Evolutionary conservation across 768 basidiomycete species (phyloP).

Genomic region (Punctularia strigosozonata): DNA sequence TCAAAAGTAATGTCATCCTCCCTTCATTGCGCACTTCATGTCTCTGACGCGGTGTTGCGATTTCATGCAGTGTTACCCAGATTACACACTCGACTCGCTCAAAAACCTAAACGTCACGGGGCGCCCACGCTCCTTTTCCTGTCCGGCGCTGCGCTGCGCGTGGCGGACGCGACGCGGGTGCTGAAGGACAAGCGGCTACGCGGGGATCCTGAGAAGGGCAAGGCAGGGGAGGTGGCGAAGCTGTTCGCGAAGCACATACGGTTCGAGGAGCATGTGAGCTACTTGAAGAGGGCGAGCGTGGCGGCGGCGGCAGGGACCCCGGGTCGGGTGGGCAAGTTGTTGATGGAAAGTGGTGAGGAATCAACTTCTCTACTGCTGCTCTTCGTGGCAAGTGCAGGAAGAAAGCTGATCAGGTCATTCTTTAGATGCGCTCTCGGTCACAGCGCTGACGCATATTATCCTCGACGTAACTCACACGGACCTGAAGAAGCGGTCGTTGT

Average conservation of each 20-base stretch:
- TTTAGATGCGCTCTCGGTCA: conserved; percentile 57
- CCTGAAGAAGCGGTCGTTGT: conserved; percentile 58
- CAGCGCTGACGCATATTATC: conserved; percentile 75
- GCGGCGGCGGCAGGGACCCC: conserved; percentile 89
- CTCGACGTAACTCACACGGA: conserved; percentile 68
- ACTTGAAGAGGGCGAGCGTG: conserved; percentile 77
- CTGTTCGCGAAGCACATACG: conserved; percentile 95
- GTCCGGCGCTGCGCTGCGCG: conserved; percentile 81
- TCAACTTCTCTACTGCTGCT: background rate
- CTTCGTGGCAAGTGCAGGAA: background rate
- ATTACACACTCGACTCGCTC: conserved; percentile 57
- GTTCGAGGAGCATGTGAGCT: conserved; percentile 73
- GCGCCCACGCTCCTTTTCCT: conserved; percentile 81
- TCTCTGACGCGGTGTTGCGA: background rate
- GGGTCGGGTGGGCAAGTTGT: conserved; percentile 77
- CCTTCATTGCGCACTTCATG: background rate
- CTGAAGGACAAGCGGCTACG: conserved; percentile 58
- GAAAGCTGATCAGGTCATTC: conserved; percentile 6
- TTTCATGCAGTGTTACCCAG: conserved; percentile 43
- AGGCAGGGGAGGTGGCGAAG: conserved; percentile 91
- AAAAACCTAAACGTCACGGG: conserved; percentile 68
- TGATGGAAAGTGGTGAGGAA: conserved; percentile 52
- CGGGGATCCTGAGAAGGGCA: conserved; percentile 74
- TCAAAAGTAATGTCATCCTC: conserved; percentile 40
- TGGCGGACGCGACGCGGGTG: conserved; percentile 74